phyloP scores from a whole-genome alignment of 129 eudicot species.

The Arctium lappa region DNA sequence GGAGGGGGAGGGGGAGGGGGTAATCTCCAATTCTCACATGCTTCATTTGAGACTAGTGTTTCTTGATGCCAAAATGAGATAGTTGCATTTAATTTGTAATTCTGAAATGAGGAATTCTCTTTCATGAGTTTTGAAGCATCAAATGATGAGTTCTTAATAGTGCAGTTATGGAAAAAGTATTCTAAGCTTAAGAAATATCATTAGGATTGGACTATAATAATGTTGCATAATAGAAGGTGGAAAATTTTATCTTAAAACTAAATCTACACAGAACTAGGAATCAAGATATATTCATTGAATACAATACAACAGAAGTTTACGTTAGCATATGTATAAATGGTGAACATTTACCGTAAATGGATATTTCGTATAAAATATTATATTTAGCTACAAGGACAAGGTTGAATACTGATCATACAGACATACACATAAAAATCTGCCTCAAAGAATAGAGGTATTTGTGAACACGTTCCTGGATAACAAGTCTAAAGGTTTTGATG shows the following conservation, averaged over 20 bases:
- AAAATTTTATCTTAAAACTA: background rate
- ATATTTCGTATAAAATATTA: background rate
- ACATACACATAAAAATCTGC: background rate
- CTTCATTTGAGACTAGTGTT: background rate
- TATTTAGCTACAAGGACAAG: conserved; percentile 4
- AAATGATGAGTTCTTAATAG: background rate
- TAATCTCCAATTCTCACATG: background rate
- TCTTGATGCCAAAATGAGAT: background rate
- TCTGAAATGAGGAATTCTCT: background rate
- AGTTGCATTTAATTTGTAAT: background rate
- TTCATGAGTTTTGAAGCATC: background rate
- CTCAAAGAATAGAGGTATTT: conserved; percentile 1
- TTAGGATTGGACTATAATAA: background rate
- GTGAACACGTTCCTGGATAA: background rate
- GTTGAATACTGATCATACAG: background rate
- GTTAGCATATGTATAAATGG: background rate
- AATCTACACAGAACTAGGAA: background rate
- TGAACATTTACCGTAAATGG: background rate
- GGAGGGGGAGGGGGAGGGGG: too few species aligned
- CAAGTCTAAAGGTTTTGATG: background rate
- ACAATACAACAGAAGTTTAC: background rate
- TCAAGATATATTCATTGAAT: background rate
- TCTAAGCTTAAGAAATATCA: background rate
- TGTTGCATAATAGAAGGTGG: background rate
- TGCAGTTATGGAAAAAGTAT: background rate